These are phyloP conservation scores for Plantago lanceolata DNA, from an alignment of 305 asterid species.

Conservation along the genomic window DNA sequence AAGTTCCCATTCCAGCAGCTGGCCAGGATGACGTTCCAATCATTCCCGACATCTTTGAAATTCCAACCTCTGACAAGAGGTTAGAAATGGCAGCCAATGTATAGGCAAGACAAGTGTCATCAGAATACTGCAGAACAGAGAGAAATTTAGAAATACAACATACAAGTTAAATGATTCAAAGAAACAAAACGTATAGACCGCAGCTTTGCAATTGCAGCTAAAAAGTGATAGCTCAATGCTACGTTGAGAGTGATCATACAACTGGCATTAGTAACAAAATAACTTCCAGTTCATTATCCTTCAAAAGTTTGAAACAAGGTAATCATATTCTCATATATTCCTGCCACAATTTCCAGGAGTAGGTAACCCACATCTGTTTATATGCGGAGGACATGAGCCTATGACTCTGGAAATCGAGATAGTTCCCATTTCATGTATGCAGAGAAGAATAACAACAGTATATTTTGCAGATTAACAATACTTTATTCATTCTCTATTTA, in stretches of 20 bases:
- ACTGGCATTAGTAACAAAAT: not conserved
- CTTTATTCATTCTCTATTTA: no score
- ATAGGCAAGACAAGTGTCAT: slow-evolving; percentile 89
- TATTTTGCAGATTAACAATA: no score
- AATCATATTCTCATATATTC: no score
- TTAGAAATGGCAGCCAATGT: slow-evolving; percentile 79
- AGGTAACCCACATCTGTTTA: no score
- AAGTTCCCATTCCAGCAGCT: slow-evolving; percentile 64
- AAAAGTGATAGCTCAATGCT: slow-evolving; percentile 18
- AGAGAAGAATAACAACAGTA: no score
- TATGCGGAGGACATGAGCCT: no score
- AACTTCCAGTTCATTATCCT: not conserved
- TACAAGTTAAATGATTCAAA: not conserved
- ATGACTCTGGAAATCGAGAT: no score
- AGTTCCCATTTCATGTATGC: no score
- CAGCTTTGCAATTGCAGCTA: slow-evolving; percentile 4
- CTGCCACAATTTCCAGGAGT: no score
- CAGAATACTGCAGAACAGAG: slow-evolving; percentile 61
- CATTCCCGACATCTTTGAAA: slow-evolving; percentile 70
- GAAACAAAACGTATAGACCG: not conserved
- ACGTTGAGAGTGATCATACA: not conserved
- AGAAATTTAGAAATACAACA: slow-evolving; percentile 21
- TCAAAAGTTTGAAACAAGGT: not conserved
- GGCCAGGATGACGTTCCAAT: slow-evolving; percentile 74
- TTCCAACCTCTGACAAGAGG: slow-evolving; percentile 73